A percentile compares a stretch with the other conserved stretches of the same genome.
phyloP scores from a whole-genome alignment of 371 early-diverging fungal species.

The Mucor piriformis region DNA sequence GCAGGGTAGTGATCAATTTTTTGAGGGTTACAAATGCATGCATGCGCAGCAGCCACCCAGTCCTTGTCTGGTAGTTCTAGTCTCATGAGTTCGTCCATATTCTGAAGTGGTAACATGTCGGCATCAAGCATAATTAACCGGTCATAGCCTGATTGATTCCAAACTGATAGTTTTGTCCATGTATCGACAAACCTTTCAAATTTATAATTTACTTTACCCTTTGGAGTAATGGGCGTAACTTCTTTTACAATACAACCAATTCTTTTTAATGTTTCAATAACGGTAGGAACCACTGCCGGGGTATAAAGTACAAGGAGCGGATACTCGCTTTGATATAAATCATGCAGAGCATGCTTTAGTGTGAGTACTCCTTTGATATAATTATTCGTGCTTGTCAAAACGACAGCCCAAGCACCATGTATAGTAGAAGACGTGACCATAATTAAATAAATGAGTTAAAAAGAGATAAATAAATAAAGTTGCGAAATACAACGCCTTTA shows the following conservation, averaged over 20 bases:
- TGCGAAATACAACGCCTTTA: neutral
- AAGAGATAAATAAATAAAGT: neutral
- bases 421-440: slow-evolving; percentile 10
- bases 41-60: slow-evolving; percentile 51
- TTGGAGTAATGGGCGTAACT: slow-evolving; percentile 72
- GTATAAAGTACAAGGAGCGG: slow-evolving; percentile 75
- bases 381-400: slow-evolving; percentile 66
- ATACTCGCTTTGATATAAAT: slow-evolving; percentile 58
- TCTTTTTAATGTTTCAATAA: slow-evolving; percentile 48
- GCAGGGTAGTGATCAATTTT: slow-evolving; percentile 43
- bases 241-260: slow-evolving; percentile 72
- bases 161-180: slow-evolving; percentile 87
- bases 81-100: slow-evolving; percentile 75
- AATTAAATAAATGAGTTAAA: neutral
- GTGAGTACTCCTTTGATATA: slow-evolving; percentile 85
- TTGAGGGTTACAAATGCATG: slow-evolving; percentile 55
- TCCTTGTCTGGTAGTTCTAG: slow-evolving; percentile 24
- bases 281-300: slow-evolving; percentile 45
- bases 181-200: slow-evolving; percentile 56
- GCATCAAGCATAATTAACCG: slow-evolving; percentile 84
- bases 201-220: slow-evolving; percentile 62
- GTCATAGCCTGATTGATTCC: slow-evolving; percentile 66
- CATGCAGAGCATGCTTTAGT: slow-evolving; percentile 74
- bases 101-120: slow-evolving; percentile 79
- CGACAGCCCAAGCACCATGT: slow-evolving; percentile 63